Base-by-base conservation (phyloP, 345 rosid genomes). In the Populus alba region DNA sequence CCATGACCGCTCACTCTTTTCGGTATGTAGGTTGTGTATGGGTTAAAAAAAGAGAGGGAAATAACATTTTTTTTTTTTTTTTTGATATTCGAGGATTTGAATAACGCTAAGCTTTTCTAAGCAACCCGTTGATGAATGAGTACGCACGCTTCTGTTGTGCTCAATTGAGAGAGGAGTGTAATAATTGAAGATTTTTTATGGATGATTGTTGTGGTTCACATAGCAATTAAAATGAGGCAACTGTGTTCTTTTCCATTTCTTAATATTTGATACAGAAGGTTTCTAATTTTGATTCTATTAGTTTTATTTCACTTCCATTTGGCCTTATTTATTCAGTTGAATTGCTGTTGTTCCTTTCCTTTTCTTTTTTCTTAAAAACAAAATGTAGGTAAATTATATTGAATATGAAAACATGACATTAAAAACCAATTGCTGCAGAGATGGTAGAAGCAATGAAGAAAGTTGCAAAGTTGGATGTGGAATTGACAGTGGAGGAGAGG, bases 381-480 rank as follows among this genome's bases (percentile, higher is more conserved):
- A 57, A 22, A 57, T n/a, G 0, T 57, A 57, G 27, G 27, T 57
- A 57, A 57, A 57, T 57, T 57, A 57, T 57, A 2, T 57, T 57
- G 27, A n/a, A n/a, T 22, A 8, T 8, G 62, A 22, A 55, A 57
- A 57, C 12, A 57, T 38, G 6, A 37, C 0, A 49, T 65, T 15
- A 33, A 53, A 41, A 68, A 8, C 35, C 38, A 70, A 35, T 68
- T 73, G n/a, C 70, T 81, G 74, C 85, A 93, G 97, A 92, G 72
- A 89, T 94, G 97, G 95, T 92, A 45, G 98, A 92, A 47, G 90
- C 91, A 18, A 91, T 94, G 97, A 91, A 94, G 88, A 87, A 86
- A 74, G 86, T 94, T 72, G 94, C 98, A 12, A 88, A 81, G 83
- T 81, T 91, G 79, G 89, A 88, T 78, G 88, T 90, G 73, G 97